Base-by-base conservation (phyloP, 768 basidiomycete species). In the Tephrocybe rancida region DNA sequence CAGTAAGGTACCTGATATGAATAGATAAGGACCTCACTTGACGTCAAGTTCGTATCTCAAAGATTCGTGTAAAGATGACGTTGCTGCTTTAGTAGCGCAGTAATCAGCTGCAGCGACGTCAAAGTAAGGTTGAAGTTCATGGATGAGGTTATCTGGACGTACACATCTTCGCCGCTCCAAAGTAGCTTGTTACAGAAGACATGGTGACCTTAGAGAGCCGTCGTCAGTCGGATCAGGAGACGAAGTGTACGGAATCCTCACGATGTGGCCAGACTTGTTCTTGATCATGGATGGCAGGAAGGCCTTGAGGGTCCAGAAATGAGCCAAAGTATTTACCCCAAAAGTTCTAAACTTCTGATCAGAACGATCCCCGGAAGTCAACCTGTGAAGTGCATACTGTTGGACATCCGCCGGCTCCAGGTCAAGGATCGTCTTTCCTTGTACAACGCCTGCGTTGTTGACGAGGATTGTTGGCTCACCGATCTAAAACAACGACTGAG, bases 401-500 rank as follows among this genome's bases (percentile, higher is more conserved):
- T 83, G 73, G 41, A 98, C 70, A 63, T 99, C 96, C 48, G 84
- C 79, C 4, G 88, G 81, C 2, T 70, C 74, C 53, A 97, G 75
- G 63, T 98, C 95, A 11, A 95, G 72, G 27, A 99, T 72, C 2
- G 86, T 72, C 62, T 95, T 95, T 22, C 95, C 94, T 70, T 95
- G 91, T 22, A 90, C 92, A 52, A 97, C 86, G 18, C 95, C 97
- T 0, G 96, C 97, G 65, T 96, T 98, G 73, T 98, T 98, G 61
- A 99, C 77, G 21, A 99, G 73, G 34, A 98, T 80, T 0, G 97
- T 97, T 0, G 92, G 92, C 54, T 90, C 80, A 3, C 92, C 95
- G 48, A 96, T 78, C 92, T 95, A 24, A 21, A 48, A 41, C 24
- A 43, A 38, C 13, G 3, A 42, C 26, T 39, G 41, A 44, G 48